Conservation (phyloP, 805 yeast species). For the Myxozyma kluyveri region DNA sequence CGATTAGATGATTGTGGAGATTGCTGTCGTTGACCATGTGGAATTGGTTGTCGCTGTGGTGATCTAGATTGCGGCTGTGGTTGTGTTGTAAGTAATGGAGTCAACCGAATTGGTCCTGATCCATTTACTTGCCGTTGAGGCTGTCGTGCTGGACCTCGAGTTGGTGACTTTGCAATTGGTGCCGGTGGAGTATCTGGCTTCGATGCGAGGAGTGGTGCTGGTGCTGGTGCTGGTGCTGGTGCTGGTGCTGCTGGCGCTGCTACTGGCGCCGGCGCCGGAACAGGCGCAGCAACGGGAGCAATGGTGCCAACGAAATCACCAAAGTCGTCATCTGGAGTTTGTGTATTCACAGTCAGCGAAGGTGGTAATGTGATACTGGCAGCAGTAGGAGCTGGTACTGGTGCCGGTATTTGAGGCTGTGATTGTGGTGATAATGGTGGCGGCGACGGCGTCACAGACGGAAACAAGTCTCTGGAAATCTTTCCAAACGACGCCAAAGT, state of each 20-base stretch:
- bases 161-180: background rate
- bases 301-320: constrained; percentile 13
- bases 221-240: background rate
- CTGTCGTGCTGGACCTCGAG: background rate
- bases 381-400: background rate
- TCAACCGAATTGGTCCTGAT: background rate
- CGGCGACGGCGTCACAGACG: constrained; percentile 1
- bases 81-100: too few species aligned
- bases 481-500: too few species aligned
- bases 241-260: background rate
- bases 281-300: background rate
- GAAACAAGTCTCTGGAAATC: too few species aligned
- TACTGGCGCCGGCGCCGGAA: background rate
- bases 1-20: background rate
- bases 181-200: background rate
- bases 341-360: background rate
- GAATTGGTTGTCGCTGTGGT: too few species aligned
- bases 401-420: background rate
- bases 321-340: constrained; percentile 14
- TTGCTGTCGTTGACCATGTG: background rate
- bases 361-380: constrained; percentile 9
- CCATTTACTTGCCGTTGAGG: background rate
- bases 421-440: background rate
- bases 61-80: too few species aligned
- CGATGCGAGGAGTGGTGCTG: background rate